Evolutionary conservation across 345 rosid species (phyloP).

Genomic region (Adansonia digitata): DNA sequence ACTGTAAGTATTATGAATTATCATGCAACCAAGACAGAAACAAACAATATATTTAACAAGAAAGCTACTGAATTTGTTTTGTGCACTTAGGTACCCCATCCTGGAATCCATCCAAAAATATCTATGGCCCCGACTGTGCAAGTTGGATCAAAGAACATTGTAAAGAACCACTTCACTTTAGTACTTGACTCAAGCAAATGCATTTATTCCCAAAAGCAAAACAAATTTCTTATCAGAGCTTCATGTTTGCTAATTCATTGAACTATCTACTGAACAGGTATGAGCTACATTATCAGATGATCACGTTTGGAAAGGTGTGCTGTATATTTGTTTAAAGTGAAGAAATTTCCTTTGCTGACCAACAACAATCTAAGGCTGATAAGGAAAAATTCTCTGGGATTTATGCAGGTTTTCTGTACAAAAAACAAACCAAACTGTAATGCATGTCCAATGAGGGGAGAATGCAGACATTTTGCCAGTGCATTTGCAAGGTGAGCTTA

Average conservation of each 20-base stretch:
- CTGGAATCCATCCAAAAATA: conserved; percentile 91
- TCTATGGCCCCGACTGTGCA: conserved; percentile 98
- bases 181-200: conserved; percentile 3
- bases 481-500: conserved; percentile 86
- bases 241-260: conserved; percentile 22
- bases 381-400: conserved; percentile 15
- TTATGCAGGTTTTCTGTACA: conserved; percentile 89
- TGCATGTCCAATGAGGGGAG: conserved; percentile 98
- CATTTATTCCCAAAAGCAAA: conserved; percentile 2
- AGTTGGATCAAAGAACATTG: conserved; percentile 88
- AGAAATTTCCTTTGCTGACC: conserved; percentile 2
- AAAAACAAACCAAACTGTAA: conserved; percentile 94
- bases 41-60: background rate
- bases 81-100: conserved; percentile 66
- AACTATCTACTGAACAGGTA: conserved; percentile 50
- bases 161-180: conserved; percentile 29
- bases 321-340: background rate
- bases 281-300: conserved; percentile 97
- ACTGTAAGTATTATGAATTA: conserved; percentile 49
- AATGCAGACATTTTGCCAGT: conserved; percentile 97
- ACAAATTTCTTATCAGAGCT: conserved; percentile 6
- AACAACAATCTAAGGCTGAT: conserved; percentile 13
- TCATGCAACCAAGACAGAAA: background rate
- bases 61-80: conserved; percentile 14
- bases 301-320: conserved; percentile 93